Conservation (phyloP, 495 filamentous ascomycete genomes). For the Xylaria longipes region DNA sequence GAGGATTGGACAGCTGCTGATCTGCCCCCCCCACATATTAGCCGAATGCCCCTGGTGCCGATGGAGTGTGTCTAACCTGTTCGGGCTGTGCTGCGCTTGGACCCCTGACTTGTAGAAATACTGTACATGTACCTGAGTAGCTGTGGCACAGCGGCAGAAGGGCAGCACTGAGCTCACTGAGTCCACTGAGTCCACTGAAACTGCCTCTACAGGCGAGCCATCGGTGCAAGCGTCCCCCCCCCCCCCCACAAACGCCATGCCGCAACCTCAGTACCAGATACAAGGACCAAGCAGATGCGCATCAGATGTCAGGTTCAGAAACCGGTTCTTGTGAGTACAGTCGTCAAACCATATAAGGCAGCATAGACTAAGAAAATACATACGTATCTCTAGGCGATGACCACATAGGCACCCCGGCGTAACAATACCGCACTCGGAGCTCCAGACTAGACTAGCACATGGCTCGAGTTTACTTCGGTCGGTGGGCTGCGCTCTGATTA, state of each 20-base stretch:
- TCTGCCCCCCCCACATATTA: conserved; percentile 21
- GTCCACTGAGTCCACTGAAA: not conserved
- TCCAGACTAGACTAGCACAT: not conserved
- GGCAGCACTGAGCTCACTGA: not conserved
- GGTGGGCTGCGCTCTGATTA: conserved; percentile 19
- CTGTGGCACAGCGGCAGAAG: not conserved
- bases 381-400: not conserved
- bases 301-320: not conserved
- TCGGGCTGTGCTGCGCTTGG: not conserved
- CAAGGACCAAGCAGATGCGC: conserved; percentile 5
- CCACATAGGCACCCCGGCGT: not conserved
- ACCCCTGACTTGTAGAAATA: not conserved
- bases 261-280: conserved; percentile 2
- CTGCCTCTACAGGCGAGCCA: not conserved
- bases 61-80: not conserved
- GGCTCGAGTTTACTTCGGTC: not conserved
- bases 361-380: not conserved
- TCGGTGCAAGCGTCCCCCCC: not conserved
- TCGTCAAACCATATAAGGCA: not conserved
- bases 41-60: conserved; percentile 13
- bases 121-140: not conserved
- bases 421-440: not conserved
- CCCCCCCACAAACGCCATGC: not conserved
- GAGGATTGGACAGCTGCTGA: conserved; percentile 17
- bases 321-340: not conserved